Evolutionary conservation across 2,329 filamentous ascomycete genomes (phyloP).

Genomic region (Cladosporium halotolerans): DNA sequence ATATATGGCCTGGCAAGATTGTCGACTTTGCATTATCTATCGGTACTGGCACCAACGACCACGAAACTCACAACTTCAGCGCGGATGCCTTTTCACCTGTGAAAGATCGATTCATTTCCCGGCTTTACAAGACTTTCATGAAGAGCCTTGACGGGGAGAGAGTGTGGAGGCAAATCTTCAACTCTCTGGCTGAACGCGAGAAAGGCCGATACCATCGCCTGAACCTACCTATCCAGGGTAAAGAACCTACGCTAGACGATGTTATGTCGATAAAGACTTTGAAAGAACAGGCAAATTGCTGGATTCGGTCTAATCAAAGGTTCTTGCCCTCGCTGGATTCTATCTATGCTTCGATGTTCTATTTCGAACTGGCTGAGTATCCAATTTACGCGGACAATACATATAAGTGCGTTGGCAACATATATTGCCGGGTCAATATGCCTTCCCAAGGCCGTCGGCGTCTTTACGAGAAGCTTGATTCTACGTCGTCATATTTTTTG

Average conservation of each 20-base stretch:
- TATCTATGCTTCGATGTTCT: constrained; percentile 21
- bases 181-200: constrained; percentile 13
- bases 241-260: constrained; percentile 20
- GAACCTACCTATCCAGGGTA: constrained; percentile 18
- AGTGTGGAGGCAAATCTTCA: constrained; percentile 19
- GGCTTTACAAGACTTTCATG: constrained; percentile 20
- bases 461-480: constrained; percentile 10
- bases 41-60: constrained; percentile 20
- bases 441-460: constrained; percentile 8
- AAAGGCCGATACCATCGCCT: constrained; percentile 20
- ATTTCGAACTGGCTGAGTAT: constrained; percentile 16
- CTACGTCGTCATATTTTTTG: constrained; percentile 15
- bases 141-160: constrained; percentile 22
- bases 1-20: constrained; percentile 22
- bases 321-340: constrained; percentile 13
- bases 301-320: constrained; percentile 5
- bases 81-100: constrained; percentile 21
- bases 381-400: constrained; percentile 7
- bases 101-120: constrained; percentile 18
- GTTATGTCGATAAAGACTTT: constrained; percentile 14
- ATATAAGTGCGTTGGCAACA: constrained; percentile 14
- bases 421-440: constrained; percentile 15
- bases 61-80: background rate
- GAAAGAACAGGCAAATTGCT: constrained; percentile 11
- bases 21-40: constrained; percentile 25